These are phyloP conservation scores for Chenopodium quinoa DNA, from an alignment of 148 eudicot species.

Conservation along the genomic window DNA sequence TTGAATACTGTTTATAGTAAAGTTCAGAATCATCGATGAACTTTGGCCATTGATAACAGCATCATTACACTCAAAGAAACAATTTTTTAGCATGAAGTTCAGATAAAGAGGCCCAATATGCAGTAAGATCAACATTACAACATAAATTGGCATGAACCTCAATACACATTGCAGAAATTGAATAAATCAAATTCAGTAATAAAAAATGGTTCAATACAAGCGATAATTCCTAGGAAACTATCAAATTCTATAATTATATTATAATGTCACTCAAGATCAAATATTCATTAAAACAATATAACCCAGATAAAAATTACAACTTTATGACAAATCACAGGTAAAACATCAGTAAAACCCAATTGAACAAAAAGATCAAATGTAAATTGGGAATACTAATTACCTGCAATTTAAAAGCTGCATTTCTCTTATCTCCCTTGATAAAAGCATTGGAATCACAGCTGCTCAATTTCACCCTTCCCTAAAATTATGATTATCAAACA, in stretches of 20 bases:
- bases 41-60: not conserved
- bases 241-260: not conserved
- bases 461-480: slow-evolving; percentile 49
- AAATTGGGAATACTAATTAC: slow-evolving; percentile 20
- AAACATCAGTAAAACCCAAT: not conserved
- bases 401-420: slow-evolving; percentile 46
- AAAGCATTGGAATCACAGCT: slow-evolving; percentile 39
- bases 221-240: not conserved
- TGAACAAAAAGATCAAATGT: not conserved
- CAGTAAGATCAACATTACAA: not conserved
- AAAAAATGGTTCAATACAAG: not conserved
- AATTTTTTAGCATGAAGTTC: too few species aligned
- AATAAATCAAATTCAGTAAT: not conserved
- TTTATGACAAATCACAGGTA: not conserved
- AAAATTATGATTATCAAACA: not conserved
- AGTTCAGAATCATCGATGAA: not conserved
- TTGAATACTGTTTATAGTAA: not conserved
- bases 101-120: not conserved
- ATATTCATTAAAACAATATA: not conserved
- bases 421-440: slow-evolving; percentile 41
- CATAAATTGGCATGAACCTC: not conserved
- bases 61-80: too few species aligned
- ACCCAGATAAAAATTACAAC: not conserved
- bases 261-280: not conserved
- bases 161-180: not conserved